phyloP scores from a whole-genome alignment of 108 stramenopile species.

The Skeletonema costatum region DNA sequence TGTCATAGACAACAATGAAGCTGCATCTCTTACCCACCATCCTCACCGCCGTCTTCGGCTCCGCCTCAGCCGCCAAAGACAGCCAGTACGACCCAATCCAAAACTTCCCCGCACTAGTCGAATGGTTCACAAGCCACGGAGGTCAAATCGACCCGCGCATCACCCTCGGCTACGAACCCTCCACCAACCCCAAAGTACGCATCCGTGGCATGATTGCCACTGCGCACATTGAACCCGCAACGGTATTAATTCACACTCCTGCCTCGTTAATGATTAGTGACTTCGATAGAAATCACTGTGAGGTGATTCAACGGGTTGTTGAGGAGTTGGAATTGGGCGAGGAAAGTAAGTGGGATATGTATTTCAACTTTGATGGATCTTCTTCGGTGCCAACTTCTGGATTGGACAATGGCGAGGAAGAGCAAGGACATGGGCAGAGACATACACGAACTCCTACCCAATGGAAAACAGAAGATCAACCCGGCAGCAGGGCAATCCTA shows the following conservation, averaged over 20 bases:
- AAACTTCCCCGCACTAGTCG: constrained; percentile 36
- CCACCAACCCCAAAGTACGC: neutral
- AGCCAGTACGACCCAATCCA: neutral
- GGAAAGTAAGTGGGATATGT: constrained; percentile 34
- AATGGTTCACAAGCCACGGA: constrained; percentile 38
- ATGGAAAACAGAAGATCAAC: constrained; percentile 13
- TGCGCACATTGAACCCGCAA: constrained; percentile 24
- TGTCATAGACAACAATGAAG: neutral
- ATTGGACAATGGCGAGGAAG: neutral
- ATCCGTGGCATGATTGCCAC: constrained; percentile 48
- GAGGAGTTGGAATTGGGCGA: constrained; percentile 29
- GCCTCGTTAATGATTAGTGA: constrained; percentile 8
- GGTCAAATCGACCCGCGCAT: constrained; percentile 42
- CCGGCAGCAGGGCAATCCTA: constrained; percentile 13
- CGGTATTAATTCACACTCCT: constrained; percentile 40
- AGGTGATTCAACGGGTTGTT: constrained; percentile 6
- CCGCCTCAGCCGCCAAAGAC: neutral
- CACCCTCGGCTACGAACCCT: constrained; percentile 33
- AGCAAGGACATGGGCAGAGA: neutral
- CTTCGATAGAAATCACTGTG: constrained; percentile 8
- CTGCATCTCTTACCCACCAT: neutral
- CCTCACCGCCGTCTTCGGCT: neutral
- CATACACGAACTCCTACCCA: constrained; percentile 28
- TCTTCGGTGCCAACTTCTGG: too few species aligned
- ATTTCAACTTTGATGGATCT: constrained; percentile 43